A percentile compares a stretch with the other conserved stretches of the same genome.
Evolutionary conservation across 805 yeast genomes (phyloP).

Genomic region (Candida xyloterini): DNA sequence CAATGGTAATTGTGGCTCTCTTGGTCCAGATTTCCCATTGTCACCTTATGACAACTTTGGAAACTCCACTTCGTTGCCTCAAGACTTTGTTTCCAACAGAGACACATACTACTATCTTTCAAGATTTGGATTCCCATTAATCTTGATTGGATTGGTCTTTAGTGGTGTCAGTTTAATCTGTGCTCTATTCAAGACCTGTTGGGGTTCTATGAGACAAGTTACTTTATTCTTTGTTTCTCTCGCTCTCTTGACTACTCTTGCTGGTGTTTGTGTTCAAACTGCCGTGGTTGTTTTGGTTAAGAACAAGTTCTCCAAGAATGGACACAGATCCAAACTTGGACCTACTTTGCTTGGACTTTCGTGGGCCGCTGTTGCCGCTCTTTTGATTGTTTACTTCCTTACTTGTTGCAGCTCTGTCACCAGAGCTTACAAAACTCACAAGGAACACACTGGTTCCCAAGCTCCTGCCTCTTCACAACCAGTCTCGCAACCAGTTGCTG

Average conservation of each 20-base stretch:
- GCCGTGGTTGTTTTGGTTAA: conserved; percentile 76
- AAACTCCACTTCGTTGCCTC: conserved; percentile 51
- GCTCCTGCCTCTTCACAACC: conserved; percentile 24
- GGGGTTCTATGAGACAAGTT: conserved; percentile 51
- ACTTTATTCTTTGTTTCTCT: conserved; percentile 49
- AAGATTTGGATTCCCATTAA: conserved; percentile 63
- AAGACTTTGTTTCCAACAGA: conserved; percentile 51
- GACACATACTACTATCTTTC: conserved; percentile 60
- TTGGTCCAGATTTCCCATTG: conserved; percentile 68
- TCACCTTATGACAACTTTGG: conserved; percentile 74
- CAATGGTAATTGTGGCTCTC: conserved; percentile 35
- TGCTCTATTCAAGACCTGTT: conserved; percentile 54
- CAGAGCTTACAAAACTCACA: conserved; percentile 50
- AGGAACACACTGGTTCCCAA: conserved; percentile 28
- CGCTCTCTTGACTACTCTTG: conserved; percentile 53
- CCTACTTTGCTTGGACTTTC: conserved; percentile 56
- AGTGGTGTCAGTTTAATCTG: conserved; percentile 59
- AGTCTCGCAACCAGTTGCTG: conserved; percentile 12
- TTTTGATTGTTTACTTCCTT: conserved; percentile 48
- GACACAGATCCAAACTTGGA: conserved; percentile 48
- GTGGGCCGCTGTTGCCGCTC: conserved; percentile 66
- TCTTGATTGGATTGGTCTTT: conserved; percentile 58
- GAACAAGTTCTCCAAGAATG: conserved; percentile 56
- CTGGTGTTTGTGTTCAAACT: conserved; percentile 69
- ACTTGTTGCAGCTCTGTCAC: conserved; percentile 50